Evolutionary conservation across 371 early-diverging fungal genomes (phyloP).

Genomic region (Mortierella sp.): DNA sequence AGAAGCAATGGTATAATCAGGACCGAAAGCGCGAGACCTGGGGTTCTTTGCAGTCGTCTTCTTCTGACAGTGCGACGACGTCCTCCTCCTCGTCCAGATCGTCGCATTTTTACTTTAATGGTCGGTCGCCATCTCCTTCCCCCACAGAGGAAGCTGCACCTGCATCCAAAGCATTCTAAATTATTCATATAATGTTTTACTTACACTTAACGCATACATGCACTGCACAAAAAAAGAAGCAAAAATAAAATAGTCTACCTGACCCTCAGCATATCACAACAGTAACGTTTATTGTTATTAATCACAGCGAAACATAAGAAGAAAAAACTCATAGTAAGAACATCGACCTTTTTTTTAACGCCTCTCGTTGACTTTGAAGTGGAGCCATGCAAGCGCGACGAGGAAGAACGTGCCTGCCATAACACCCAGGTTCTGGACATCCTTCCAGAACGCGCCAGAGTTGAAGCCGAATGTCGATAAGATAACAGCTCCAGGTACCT

Average conservation of each 20-base stretch:
- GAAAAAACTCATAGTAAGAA: neutral
- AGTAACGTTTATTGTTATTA: constrained; percentile 1
- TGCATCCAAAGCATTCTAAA: constrained; percentile 18
- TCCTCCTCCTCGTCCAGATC: constrained; percentile 44
- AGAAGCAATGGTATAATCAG: constrained; percentile 30
- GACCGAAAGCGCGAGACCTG: constrained; percentile 34
- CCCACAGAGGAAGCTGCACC: constrained; percentile 35
- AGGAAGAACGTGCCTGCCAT: constrained; percentile 74
- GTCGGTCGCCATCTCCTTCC: constrained; percentile 45
- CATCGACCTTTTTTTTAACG: constrained; percentile 57
- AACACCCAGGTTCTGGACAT: constrained; percentile 73
- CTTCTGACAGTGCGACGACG: constrained; percentile 30
- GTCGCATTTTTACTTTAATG: constrained; percentile 52
- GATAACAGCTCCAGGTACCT: constrained; percentile 88
- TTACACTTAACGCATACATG: no score
- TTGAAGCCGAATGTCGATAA: constrained; percentile 93
- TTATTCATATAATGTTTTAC: no score
- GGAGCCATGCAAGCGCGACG: constrained; percentile 83
- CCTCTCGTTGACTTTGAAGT: constrained; percentile 85
- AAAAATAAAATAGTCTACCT: no score
- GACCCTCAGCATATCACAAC: no score
- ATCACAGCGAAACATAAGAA: neutral
- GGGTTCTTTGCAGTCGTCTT: constrained; percentile 36
- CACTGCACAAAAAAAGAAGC: no score
- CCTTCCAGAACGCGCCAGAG: constrained; percentile 86